Evolutionary conservation across 2,329 filamentous ascomycete genomes (phyloP).

Genomic region (Dothiorella sarmentorum): DNA sequence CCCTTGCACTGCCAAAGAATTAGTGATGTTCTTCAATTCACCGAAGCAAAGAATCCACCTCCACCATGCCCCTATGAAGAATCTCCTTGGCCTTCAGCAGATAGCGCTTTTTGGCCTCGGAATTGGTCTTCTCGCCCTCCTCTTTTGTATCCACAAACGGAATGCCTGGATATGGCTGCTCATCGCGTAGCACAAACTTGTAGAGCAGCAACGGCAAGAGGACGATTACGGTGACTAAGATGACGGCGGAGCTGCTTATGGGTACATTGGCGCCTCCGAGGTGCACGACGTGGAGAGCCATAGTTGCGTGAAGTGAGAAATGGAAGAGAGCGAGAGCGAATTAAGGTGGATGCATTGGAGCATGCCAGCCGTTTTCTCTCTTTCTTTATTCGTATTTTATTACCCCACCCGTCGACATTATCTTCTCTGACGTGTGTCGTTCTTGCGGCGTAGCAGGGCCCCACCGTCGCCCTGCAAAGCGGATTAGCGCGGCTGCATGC

Average conservation of each 20-base stretch:
- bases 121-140: constrained; percentile 1
- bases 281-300: neutral
- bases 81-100: neutral
- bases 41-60: neutral
- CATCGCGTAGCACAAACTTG: neutral
- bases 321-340: neutral
- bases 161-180: neutral
- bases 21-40: neutral
- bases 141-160: neutral
- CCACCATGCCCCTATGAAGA: neutral
- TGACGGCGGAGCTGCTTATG: neutral
- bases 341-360: neutral
- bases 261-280: neutral
- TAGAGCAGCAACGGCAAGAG: neutral
- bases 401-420: neutral
- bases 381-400: too few species aligned
- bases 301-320: neutral
- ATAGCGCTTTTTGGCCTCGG: neutral
- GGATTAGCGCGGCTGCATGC: neutral
- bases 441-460: neutral
- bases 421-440: neutral
- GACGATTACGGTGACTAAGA: neutral
- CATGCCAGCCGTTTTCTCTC: neutral
- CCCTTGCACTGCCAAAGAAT: neutral
- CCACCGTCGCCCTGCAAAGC: neutral